phyloP scores from a whole-genome alignment of 148 eudicot species.

The Chenopodium album region DNA sequence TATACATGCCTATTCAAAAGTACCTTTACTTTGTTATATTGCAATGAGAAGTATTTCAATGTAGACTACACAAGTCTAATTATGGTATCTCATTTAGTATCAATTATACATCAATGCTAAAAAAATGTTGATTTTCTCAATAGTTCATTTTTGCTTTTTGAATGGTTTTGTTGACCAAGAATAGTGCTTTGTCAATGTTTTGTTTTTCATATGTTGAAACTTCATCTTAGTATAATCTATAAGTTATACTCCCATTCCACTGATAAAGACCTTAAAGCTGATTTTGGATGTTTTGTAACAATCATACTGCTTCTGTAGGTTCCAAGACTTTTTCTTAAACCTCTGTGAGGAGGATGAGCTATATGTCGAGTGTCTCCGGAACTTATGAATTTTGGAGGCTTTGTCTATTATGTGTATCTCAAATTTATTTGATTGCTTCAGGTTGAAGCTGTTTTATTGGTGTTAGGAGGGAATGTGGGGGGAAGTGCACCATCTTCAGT shows the following conservation, averaged over 20 bases:
- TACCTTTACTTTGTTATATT: neutral
- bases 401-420: neutral
- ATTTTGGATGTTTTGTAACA: neutral
- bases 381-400: neutral
- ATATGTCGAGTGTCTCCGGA: neutral
- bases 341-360: neutral
- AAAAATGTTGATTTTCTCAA: no score
- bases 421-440: conserved; percentile 18
- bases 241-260: neutral
- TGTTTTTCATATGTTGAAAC: neutral
- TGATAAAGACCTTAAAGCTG: neutral
- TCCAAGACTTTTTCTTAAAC: no score
- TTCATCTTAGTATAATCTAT: neutral
- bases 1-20: no score
- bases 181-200: neutral
- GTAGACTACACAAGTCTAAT: neutral
- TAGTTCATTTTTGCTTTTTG: neutral
- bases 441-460: conserved; percentile 73
- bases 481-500: conserved; percentile 54
- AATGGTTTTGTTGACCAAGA: neutral
- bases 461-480: conserved; percentile 55
- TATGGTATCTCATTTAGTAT: neutral
- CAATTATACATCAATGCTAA: neutral
- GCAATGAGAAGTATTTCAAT: neutral
- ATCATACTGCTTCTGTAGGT: no score